A percentile compares a stretch with the other conserved stretches of the same genome.
Conservation (phyloP, 192 early-diverging fungal genomes). For the Podila clonocystis region DNA sequence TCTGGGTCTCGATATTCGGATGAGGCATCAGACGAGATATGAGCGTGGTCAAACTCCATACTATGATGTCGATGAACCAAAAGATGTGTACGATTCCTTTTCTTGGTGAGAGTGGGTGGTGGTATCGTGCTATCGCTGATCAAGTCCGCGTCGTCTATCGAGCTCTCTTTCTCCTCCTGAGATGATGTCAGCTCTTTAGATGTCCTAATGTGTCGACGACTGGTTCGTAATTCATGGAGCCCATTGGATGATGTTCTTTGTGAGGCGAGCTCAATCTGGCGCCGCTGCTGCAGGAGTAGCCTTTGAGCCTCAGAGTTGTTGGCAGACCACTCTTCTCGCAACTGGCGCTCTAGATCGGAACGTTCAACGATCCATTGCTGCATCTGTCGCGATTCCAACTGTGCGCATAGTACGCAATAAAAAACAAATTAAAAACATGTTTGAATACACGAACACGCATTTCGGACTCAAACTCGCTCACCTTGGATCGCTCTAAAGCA, state of each 20-base stretch:
- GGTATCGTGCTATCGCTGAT: neutral
- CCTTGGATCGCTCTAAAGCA: neutral
- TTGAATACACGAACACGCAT: neutral
- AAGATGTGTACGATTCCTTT: too few species aligned
- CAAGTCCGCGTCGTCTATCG: neutral
- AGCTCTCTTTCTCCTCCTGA: conserved; percentile 4
- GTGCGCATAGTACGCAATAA: neutral
- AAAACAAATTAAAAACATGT: neutral
- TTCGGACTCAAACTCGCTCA: neutral
- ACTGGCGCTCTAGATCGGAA: neutral
- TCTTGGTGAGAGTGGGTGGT: too few species aligned
- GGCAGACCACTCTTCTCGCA: neutral
- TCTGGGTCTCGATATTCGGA: conserved; percentile 24
- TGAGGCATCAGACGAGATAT: neutral
- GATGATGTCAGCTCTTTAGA: neutral
- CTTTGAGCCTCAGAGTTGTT: neutral
- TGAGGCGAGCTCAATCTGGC: neutral
- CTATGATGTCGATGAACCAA: too few species aligned
- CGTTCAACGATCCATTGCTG: conserved; percentile 20
- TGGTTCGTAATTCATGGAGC: neutral
- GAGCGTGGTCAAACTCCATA: neutral
- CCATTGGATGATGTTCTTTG: neutral
- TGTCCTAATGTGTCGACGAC: neutral
- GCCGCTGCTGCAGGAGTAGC: neutral
- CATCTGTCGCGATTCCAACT: conserved; percentile 13